Evolutionary conservation across 768 basidiomycete genomes (phyloP).

Genomic region (Brasilioporus rufonigricans): DNA sequence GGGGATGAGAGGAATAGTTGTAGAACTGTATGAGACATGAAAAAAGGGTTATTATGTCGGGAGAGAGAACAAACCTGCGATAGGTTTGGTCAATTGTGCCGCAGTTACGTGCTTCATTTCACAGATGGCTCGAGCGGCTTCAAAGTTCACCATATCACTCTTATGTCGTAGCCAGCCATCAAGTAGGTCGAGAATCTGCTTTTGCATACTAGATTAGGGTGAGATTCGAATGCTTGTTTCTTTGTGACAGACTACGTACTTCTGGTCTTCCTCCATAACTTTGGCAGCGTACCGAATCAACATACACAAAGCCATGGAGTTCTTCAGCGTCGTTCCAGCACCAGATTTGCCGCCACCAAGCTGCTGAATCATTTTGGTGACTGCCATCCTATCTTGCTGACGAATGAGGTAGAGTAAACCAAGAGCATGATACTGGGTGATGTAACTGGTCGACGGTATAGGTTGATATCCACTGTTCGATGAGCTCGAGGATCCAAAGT

Average conservation of each 20-base stretch:
- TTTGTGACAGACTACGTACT: conserved; percentile 53
- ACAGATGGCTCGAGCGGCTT: conserved; percentile 96
- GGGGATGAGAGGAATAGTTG: conserved; percentile 96
- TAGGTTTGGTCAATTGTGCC: conserved; percentile 79
- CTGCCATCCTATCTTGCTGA: conserved; percentile 97
- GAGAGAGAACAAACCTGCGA: conserved; percentile 62
- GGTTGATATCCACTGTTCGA: conserved; percentile 67
- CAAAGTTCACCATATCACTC: conserved; percentile 99
- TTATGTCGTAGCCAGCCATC: conserved; percentile 97
- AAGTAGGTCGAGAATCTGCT: conserved; percentile 88
- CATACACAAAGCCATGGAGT: conserved; percentile 98
- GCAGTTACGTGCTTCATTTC: conserved; percentile 86
- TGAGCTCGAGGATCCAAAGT: conserved; percentile 58
- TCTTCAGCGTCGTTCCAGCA: conserved; percentile 81
- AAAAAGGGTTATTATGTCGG: background rate
- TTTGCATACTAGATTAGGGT: conserved; percentile 63
- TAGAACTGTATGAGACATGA: conserved; percentile 54
- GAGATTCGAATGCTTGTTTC: background rate
- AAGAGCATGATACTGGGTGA: conserved; percentile 96
- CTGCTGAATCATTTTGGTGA: conserved; percentile 99
- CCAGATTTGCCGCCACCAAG: conserved; percentile 87
- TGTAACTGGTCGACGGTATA: conserved; percentile 84
- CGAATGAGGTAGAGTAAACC: conserved; percentile 93
- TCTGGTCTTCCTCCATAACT: conserved; percentile 97
- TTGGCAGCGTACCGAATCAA: conserved; percentile 98